Evolutionary conservation across 2,329 filamentous ascomycete species (phyloP), one percentile per base, ranked within the genome.

Genomic region (Trichoderma koningii): DNA sequence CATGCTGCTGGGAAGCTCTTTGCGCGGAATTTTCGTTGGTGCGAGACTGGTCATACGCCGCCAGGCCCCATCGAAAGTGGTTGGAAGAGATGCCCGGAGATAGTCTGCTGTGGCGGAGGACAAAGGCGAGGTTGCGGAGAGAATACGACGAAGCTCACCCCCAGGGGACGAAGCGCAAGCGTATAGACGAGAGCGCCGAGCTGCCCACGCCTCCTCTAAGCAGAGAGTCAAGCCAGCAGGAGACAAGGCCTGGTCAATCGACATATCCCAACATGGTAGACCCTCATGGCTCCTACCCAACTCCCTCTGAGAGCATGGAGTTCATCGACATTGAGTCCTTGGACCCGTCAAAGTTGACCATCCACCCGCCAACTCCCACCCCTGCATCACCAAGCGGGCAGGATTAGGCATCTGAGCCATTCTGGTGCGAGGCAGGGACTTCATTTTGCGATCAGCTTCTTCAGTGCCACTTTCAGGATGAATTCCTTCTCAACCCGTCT

Each of bases 11-110:
- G 38, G 42, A 17, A 12, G 19, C n/a, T 15, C 47, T 66, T n/a
- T 10, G 51, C 19, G 44, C 48, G 28, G 56, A 51, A 1, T 45
- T 63, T 53, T 3, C 64, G 34, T 12, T 41, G 12, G 14, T 63
- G 50, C 42, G 51, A 5, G n/a, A 26, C 19, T 66, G 64, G 64
- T 34, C 38, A 15, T 52, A 63, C 9, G 34, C 14, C 3, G 64
- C 51, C 2, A 56, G 19, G 1, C 34, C 55, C 6, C 12, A 63
- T 55, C 50, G 50, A 2, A 44, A 51, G 30, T 45, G 30, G 9
- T 52, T 41, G 59, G 10, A 10, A 44, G 45, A 55, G 28, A 52
- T 5, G 5, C 9, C 15, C 2, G 26, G 21, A 28, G 59, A 66
- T 7, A 7, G 23, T 15, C 14, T 66, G 10, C 15, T 66, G 30